Evolutionary conservation across 1,284 basidiomycete genomes (phyloP).

Genomic region (Tilletia caries): DNA sequence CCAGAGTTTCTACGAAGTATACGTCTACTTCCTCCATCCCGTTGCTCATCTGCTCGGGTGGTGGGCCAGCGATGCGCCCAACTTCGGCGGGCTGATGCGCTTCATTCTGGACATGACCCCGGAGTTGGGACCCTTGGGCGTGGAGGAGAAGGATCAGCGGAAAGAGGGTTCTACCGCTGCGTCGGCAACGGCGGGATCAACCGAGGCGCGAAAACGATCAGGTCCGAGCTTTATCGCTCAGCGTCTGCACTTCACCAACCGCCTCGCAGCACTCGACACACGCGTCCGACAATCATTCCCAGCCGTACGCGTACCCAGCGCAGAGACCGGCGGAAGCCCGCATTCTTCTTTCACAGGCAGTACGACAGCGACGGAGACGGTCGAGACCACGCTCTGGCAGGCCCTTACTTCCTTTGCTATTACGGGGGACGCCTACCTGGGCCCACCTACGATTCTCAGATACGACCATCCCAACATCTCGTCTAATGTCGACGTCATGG

Average conservation of each 20-base stretch:
- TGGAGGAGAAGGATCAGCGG: not conserved
- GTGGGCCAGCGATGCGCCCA: constrained; percentile 33
- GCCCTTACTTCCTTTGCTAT: not conserved
- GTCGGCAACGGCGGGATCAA: too few relatives aligned
- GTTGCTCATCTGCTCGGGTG: constrained; percentile 28
- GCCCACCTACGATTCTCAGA: not conserved
- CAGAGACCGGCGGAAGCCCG: not conserved
- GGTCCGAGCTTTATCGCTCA: constrained; percentile 29
- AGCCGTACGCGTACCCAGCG: not conserved
- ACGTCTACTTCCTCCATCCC: constrained; percentile 22
- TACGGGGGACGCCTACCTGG: not conserved
- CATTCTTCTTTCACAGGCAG: too few relatives aligned
- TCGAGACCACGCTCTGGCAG: not conserved
- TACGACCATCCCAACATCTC: not conserved
- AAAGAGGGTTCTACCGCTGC: not conserved
- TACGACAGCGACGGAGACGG: not conserved
- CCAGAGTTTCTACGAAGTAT: constrained; percentile 25
- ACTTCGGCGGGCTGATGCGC: constrained; percentile 29
- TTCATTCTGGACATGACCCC: constrained; percentile 25
- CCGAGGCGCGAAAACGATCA: not conserved
- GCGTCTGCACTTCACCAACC: constrained; percentile 27
- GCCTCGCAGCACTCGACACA: constrained; percentile 27
- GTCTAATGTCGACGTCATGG: not conserved
- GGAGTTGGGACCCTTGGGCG: not conserved
- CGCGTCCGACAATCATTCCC: constrained; percentile 14